Evolutionary conservation across 2,329 filamentous ascomycete genomes (phyloP).

Genomic region (Arthrobotrys pseudoclavata): DNA sequence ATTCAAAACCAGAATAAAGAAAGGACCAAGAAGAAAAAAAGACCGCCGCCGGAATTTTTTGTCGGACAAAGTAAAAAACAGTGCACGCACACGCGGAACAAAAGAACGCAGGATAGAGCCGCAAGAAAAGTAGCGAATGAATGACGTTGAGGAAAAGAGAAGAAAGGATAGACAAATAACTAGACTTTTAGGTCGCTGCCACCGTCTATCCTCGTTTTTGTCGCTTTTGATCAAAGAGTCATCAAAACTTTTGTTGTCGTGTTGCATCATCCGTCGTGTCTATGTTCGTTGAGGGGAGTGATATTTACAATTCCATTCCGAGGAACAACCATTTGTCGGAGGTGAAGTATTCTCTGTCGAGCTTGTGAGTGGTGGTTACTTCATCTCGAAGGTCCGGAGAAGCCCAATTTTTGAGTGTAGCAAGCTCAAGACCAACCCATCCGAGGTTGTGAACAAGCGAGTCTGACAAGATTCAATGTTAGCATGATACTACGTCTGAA

Average conservation of each 20-base stretch:
- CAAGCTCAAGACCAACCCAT: constrained; percentile 92
- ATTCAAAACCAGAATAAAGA: constrained; percentile 48
- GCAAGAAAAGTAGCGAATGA: constrained; percentile 53
- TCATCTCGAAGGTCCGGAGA: constrained; percentile 66
- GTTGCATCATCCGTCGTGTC: constrained; percentile 54
- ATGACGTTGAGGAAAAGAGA: constrained; percentile 46
- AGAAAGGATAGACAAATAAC: constrained; percentile 29
- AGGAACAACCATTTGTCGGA: constrained; percentile 88
- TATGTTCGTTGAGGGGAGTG: constrained; percentile 39
- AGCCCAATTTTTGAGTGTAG: constrained; percentile 82
- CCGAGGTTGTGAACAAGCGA: constrained; percentile 83
- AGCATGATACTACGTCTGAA: constrained; percentile 15
- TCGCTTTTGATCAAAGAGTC: constrained; percentile 44
- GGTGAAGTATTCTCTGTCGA: constrained; percentile 71
- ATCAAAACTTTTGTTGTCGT: constrained; percentile 42
- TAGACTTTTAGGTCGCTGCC: constrained; percentile 32
- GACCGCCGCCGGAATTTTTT: constrained; percentile 38
- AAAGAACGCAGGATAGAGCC: constrained; percentile 45
- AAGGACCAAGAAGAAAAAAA: constrained; percentile 36
- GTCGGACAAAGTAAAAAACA: constrained; percentile 48
- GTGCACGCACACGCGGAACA: constrained; percentile 18
- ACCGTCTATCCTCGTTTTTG: constrained; percentile 46
- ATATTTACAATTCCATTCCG: constrained; percentile 81
- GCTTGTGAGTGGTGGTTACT: constrained; percentile 53
- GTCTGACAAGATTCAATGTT: constrained; percentile 54